These are phyloP conservation scores for Amaranthus tricolor DNA, from an alignment of 179 eudicot genomes.

Conservation along the genomic window DNA sequence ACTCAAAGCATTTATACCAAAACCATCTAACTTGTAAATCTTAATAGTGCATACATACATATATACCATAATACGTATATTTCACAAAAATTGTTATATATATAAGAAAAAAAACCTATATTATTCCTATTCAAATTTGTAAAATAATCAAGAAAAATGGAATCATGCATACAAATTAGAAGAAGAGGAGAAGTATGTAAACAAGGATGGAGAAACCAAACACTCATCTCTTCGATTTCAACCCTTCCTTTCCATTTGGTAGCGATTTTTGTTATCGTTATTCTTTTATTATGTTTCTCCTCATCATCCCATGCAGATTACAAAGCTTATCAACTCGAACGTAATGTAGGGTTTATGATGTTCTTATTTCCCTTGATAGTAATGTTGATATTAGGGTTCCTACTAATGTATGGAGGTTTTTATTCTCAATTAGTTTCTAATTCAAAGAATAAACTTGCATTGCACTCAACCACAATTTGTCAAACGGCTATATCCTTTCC, in stretches of 20 bases:
- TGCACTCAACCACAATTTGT: neutral
- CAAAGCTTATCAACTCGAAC: conserved; percentile 21
- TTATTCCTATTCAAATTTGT: neutral
- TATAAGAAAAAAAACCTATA: neutral
- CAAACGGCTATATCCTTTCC: conserved; percentile 26
- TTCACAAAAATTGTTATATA: neutral
- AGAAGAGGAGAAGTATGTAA: conserved; percentile 21
- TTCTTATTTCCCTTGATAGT: conserved; percentile 24
- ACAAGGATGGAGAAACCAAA: conserved; percentile 16
- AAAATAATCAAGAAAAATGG: neutral
- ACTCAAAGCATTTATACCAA: conserved; percentile 10
- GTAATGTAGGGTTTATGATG: conserved; percentile 27
- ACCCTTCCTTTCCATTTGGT: conserved; percentile 37
- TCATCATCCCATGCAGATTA: conserved; percentile 29
- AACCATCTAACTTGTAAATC: conserved; percentile 2
- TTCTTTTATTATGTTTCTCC: conserved; percentile 31
- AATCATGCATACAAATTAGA: conserved; percentile 15
- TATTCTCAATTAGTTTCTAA: conserved; percentile 16
- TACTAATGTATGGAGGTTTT: conserved; percentile 33
- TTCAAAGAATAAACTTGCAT: conserved; percentile 1
- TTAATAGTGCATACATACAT: neutral
- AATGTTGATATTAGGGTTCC: conserved; percentile 24
- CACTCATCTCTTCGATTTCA: conserved; percentile 25
- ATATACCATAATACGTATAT: neutral
- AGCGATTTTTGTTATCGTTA: conserved; percentile 35